These are phyloP conservation scores for Leishmania major DNA, from an alignment of 208 protist species.

Conservation along the genomic window DNA sequence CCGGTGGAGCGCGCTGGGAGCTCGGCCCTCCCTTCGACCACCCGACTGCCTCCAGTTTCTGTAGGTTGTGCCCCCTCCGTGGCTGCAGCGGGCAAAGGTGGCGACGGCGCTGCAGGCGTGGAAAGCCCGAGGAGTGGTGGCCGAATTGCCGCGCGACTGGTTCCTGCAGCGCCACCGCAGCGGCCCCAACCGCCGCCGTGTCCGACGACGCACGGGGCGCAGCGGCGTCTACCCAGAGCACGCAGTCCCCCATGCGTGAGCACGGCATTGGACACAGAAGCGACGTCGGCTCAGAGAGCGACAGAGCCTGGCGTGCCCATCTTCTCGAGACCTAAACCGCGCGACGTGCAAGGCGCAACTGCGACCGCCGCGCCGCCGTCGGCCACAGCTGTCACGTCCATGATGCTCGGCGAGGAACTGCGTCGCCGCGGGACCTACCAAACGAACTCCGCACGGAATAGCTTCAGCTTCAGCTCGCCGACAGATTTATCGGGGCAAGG, in stretches of 20 bases:
- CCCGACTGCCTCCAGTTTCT: slow-evolving; percentile 2
- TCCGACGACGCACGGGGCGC: not conserved
- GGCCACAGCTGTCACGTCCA: not conserved
- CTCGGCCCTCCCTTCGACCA: not conserved
- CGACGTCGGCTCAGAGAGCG: not conserved
- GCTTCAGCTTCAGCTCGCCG: not conserved
- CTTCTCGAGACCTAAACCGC: not conserved
- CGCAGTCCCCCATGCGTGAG: not conserved
- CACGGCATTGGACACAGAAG: not conserved
- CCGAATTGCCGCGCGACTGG: not conserved
- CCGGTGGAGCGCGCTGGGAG: not conserved
- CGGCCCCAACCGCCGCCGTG: not conserved
- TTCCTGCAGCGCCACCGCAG: not conserved
- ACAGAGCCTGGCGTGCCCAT: not conserved
- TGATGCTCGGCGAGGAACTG: slow-evolving; percentile 8
- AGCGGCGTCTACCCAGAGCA: not conserved
- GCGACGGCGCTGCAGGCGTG: not conserved
- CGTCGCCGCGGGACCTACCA: not conserved
- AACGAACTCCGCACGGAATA: not conserved
- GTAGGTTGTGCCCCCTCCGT: not conserved
- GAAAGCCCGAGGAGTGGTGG: not conserved
- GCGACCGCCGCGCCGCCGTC: not conserved
- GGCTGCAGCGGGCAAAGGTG: not conserved
- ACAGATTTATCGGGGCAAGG: not conserved
- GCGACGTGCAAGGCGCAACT: not conserved